Evolutionary conservation across 306 rosid genomes (phyloP).

Genomic region (Cucurbita moschata): DNA sequence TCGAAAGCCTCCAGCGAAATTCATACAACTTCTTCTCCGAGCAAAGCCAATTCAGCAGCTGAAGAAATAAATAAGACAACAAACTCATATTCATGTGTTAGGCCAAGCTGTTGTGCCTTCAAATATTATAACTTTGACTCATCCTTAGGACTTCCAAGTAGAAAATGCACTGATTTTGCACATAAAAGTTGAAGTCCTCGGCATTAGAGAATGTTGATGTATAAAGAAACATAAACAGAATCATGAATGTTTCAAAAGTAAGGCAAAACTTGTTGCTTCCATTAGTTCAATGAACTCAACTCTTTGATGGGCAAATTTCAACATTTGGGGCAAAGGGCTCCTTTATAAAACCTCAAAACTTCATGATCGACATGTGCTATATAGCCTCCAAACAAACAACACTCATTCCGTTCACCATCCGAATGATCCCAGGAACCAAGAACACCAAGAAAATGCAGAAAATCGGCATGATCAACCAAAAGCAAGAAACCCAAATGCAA

Average conservation of each 20-base stretch:
- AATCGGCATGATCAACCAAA: neutral
- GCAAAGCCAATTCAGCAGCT: neutral
- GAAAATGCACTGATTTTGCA: neutral
- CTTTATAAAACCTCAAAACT: neutral
- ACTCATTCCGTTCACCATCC: neutral
- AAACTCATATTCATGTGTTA: neutral
- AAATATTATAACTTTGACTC: neutral
- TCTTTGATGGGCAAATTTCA: neutral
- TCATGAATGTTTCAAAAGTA: neutral
- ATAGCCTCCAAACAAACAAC: neutral
- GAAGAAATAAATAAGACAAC: neutral
- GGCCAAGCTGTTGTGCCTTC: neutral
- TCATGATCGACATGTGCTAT: conserved; percentile 4
- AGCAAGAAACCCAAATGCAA: neutral
- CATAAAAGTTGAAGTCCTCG: neutral
- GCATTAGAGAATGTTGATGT: neutral
- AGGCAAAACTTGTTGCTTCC: neutral
- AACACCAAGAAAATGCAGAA: neutral
- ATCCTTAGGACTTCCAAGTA: neutral
- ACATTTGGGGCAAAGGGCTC: neutral
- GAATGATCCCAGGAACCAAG: neutral
- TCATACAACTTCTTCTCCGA: neutral
- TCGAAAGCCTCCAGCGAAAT: neutral
- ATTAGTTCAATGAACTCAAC: neutral
- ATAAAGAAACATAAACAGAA: neutral